Evolutionary conservation across 108 stramenopile species (phyloP), one percentile per base, ranked within the genome.

Genomic region (Cyclostephanos tholiformis): DNA sequence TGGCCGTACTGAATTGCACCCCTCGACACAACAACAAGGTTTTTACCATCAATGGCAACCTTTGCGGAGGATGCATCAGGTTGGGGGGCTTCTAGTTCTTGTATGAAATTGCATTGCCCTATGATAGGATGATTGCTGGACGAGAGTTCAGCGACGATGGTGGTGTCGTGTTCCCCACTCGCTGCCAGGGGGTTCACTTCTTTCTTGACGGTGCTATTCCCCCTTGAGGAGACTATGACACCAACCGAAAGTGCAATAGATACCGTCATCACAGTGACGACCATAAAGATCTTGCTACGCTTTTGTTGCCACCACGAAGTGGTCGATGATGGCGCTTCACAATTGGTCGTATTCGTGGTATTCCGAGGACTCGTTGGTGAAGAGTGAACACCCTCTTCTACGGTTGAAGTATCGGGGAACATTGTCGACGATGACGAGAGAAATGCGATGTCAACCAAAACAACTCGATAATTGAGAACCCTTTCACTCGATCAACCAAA

Each of bases 11-110:
- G 44, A 14, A 14, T 14, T 46, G 44, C 44, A 46, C 44, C 44
- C 14, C 16, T 41, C 30, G 60, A 38, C 5, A 63, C 72, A 6
- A 73, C n/a, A n/a, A 73, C 72, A n/a, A 73, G 26, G 46, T 73
- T 73, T 36, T 27, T 63, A 19, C 72, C 72, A 46, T 73, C 72
- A 30, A 73, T 26, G 8, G 72, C 72, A 55, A 41, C 16, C 19
- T 56, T 55, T 30, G 49, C 38, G 8, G 25, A 44, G 25, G 39
- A 22, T 41, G 61, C 16, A 52, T 73, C 46, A 43, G 12, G 2
- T 17, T 14, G 17, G 26, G 64, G 72, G 51, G 55, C 55, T 0
- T 49, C 23, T 44, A 73, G 29, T 20, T 41, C 19, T 35, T 61
- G 48, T 19, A 19, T 53, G 14, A 46, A 3, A 1, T 46, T 46